Evolutionary conservation across 805 yeast species (phyloP).

Genomic region (Candida chilensis): DNA sequence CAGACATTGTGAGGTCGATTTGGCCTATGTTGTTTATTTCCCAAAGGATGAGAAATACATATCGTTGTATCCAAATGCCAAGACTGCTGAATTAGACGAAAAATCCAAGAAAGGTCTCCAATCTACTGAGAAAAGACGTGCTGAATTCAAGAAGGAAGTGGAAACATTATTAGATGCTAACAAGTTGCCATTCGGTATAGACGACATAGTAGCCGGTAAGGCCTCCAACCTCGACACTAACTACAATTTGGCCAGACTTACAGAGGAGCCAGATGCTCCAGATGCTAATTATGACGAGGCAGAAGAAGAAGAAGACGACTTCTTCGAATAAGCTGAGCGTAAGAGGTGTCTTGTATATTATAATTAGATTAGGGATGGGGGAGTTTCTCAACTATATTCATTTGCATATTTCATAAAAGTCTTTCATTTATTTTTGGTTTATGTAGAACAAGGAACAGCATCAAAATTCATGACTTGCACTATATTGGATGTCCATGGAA

Average conservation of each 20-base stretch:
- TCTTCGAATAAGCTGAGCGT: conserved; percentile 22
- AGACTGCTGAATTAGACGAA: conserved; percentile 16
- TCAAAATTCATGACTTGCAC: too few species aligned
- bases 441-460: too few species aligned
- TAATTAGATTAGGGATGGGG: too few species aligned
- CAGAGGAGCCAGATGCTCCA: conserved; percentile 35
- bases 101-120: conserved; percentile 30
- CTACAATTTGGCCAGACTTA: conserved; percentile 9
- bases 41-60: conserved; percentile 77
- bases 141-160: conserved; percentile 42
- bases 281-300: conserved; percentile 19
- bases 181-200: conserved; percentile 42
- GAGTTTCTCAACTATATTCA: too few species aligned
- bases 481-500: conserved; percentile 50
- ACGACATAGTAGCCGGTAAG: conserved; percentile 33
- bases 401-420: too few species aligned
- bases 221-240: conserved; percentile 13
- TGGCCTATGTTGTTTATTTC: conserved; percentile 67
- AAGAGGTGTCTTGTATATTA: conserved; percentile 3
- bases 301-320: conserved; percentile 29
- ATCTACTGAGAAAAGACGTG: conserved; percentile 31
- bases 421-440: too few species aligned
- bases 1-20: conserved; percentile 53
- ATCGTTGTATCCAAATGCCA: conserved; percentile 54
- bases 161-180: conserved; percentile 42